Evolutionary conservation across 2,329 filamentous ascomycete species (phyloP).

Genomic region (Magnaporthiopsis incrustans): DNA sequence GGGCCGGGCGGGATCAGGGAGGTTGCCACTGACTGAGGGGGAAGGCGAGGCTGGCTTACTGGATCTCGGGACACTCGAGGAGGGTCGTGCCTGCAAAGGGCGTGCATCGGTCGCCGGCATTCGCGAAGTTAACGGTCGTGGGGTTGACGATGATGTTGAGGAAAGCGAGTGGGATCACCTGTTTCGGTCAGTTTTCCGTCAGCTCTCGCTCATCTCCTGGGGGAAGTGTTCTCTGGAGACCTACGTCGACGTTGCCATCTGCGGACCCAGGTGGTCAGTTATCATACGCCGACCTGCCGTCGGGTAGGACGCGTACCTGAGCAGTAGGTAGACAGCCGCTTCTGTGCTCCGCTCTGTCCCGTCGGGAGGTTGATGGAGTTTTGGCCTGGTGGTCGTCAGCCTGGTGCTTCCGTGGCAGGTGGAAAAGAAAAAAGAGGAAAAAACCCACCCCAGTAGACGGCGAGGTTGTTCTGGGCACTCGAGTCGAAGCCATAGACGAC

Average conservation of each 20-base stretch:
- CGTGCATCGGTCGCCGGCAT: slow-evolving; percentile 53
- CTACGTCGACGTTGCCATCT: slow-evolving; percentile 34
- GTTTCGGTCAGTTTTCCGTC: slow-evolving; percentile 11
- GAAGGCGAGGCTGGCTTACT: slow-evolving; percentile 32
- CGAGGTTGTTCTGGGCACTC: slow-evolving; percentile 44
- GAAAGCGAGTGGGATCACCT: slow-evolving; percentile 60
- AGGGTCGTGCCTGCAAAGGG: slow-evolving; percentile 49
- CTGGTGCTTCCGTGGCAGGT: neutral
- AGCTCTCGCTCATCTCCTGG: neutral
- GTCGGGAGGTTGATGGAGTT: slow-evolving; percentile 47
- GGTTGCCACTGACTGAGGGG: neutral
- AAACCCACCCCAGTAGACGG: slow-evolving; percentile 56
- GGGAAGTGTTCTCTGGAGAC: slow-evolving; percentile 9
- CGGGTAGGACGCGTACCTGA: no score
- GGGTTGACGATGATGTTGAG: slow-evolving; percentile 46
- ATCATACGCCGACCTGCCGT: no score
- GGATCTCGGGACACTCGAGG: slow-evolving; percentile 55
- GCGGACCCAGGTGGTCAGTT: no score
- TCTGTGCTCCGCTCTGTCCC: slow-evolving; percentile 39
- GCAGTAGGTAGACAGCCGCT: slow-evolving; percentile 51
- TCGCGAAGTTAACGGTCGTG: slow-evolving; percentile 56
- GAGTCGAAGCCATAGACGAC: slow-evolving; percentile 35
- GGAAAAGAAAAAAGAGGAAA: neutral
- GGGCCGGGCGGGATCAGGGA: no score
- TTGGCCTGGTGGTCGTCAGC: slow-evolving; percentile 32